These are phyloP conservation scores for Eremochloa ophiuroides DNA, from an alignment of 176 grass and related monocot genomes.

Conservation along the genomic window DNA sequence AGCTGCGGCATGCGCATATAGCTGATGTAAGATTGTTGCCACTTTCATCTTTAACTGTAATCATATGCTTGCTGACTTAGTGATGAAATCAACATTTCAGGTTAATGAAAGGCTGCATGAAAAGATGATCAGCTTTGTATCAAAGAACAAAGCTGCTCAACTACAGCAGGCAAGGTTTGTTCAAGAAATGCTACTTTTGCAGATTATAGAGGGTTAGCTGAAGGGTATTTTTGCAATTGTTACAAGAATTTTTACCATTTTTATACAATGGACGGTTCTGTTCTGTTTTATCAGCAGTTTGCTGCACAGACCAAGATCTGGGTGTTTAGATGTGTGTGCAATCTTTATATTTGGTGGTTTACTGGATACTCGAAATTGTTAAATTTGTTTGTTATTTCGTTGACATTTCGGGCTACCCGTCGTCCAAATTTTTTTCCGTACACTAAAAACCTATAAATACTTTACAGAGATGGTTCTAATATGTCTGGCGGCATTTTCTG, in stretches of 20 bases:
- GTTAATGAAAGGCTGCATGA: constrained; percentile 76
- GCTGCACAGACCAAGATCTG: neutral
- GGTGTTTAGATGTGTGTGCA: neutral
- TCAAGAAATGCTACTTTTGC: neutral
- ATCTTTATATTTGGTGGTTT: neutral
- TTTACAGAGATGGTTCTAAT: neutral
- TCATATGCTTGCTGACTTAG: neutral
- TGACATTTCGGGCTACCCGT: neutral
- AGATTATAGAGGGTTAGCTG: neutral
- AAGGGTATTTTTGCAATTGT: neutral
- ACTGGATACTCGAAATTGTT: neutral
- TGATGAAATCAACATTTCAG: constrained; percentile 36
- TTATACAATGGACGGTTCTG: neutral
- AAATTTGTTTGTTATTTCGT: neutral
- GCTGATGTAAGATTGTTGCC: constrained; percentile 57
- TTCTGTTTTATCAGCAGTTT: neutral
- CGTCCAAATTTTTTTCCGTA: neutral
- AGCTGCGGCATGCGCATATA: constrained; percentile 79
- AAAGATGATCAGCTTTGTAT: constrained; percentile 84
- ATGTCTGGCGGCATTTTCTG: neutral
- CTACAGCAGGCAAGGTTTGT: constrained; percentile 65
- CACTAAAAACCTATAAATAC: neutral
- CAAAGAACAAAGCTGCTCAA: constrained; percentile 91
- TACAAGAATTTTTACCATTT: neutral
- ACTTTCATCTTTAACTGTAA: constrained; percentile 7